phyloP scores from a whole-genome alignment of 75 land plant genomes.

The Cupressus sempervirens region DNA sequence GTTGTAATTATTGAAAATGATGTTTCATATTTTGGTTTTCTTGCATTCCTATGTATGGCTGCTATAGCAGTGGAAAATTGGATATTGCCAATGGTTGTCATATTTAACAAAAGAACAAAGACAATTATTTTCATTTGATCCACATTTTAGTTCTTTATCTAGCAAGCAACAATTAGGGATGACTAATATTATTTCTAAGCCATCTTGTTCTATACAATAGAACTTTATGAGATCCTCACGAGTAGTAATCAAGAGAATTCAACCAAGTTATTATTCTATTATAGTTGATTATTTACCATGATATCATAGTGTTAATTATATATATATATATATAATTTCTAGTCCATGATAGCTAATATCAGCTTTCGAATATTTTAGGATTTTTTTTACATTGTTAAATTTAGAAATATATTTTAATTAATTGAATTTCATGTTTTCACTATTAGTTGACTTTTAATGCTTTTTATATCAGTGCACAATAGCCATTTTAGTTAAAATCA shows the following conservation, averaged over 20 bases:
- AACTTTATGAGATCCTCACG: neutral
- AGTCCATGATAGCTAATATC: too few relatives aligned
- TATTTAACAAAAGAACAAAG: slow-evolving; percentile 72
- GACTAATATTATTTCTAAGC: neutral
- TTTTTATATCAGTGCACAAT: too few relatives aligned
- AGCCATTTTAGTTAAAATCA: too few relatives aligned
- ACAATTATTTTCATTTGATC: slow-evolving; percentile 63
- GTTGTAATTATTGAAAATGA: slow-evolving; percentile 94
- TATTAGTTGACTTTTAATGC: too few relatives aligned
- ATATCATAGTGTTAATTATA: too few relatives aligned
- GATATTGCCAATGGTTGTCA: slow-evolving; percentile 72
- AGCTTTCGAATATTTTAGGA: too few relatives aligned
- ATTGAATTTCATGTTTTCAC: too few relatives aligned
- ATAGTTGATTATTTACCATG: neutral
- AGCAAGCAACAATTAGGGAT: neutral
- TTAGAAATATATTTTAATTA: too few relatives aligned
- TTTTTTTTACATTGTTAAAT: too few relatives aligned
- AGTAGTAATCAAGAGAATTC: neutral
- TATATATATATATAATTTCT: too few relatives aligned
- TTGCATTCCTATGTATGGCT: slow-evolving; percentile 70
- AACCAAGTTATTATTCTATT: neutral
- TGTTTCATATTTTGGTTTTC: slow-evolving; percentile 76
- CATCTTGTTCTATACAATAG: neutral
- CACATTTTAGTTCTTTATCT: slow-evolving; percentile 21
- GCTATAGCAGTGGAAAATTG: slow-evolving; percentile 80